phyloP scores from a whole-genome alignment of 768 basidiomycete genomes.

The Agaricus subrufescens region DNA sequence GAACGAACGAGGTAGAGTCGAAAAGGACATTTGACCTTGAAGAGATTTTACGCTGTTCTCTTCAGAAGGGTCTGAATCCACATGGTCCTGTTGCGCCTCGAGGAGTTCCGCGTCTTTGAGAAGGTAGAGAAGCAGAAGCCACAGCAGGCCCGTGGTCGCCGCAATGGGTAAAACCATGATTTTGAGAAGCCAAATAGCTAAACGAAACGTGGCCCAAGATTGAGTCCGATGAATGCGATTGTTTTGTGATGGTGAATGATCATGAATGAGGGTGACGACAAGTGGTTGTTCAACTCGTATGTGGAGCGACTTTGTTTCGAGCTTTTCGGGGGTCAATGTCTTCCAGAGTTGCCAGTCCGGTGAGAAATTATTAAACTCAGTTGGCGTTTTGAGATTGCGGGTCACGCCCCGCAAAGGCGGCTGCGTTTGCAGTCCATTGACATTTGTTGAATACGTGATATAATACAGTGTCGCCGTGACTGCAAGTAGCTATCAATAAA shows the following conservation, averaged over 20 bases:
- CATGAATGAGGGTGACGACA: slow-evolving; percentile 60
- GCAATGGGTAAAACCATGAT: slow-evolving; percentile 85
- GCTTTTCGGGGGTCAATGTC: slow-evolving; percentile 63
- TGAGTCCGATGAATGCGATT: slow-evolving; percentile 33
- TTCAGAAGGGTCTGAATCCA: slow-evolving; percentile 35
- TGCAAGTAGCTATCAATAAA: slow-evolving; percentile 56
- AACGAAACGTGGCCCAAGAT: slow-evolving; percentile 45
- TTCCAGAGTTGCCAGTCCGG: slow-evolving; percentile 74
- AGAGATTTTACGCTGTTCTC: slow-evolving; percentile 24
- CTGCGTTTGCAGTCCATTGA: slow-evolving; percentile 22
- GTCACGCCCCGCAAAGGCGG: slow-evolving; percentile 27
- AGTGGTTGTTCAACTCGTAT: slow-evolving; percentile 78
- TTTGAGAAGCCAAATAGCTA: slow-evolving; percentile 71
- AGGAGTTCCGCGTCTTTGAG: slow-evolving; percentile 89
- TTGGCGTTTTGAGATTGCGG: slow-evolving; percentile 23
- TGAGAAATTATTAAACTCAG: slow-evolving; percentile 22
- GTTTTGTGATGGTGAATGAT: slow-evolving; percentile 21
- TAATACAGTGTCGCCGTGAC: slow-evolving; percentile 74
- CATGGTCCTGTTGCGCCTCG: slow-evolving; percentile 73
- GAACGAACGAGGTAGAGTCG: slow-evolving; percentile 77
- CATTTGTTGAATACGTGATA: slow-evolving; percentile 52
- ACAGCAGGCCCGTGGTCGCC: slow-evolving; percentile 68
- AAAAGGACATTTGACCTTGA: slow-evolving; percentile 48
- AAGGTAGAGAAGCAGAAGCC: slow-evolving; percentile 75
- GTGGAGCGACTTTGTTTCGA: slow-evolving; percentile 49